Conservation (phyloP, 1,139 yeast species). For the Groenewaldozyma sp. region DNA sequence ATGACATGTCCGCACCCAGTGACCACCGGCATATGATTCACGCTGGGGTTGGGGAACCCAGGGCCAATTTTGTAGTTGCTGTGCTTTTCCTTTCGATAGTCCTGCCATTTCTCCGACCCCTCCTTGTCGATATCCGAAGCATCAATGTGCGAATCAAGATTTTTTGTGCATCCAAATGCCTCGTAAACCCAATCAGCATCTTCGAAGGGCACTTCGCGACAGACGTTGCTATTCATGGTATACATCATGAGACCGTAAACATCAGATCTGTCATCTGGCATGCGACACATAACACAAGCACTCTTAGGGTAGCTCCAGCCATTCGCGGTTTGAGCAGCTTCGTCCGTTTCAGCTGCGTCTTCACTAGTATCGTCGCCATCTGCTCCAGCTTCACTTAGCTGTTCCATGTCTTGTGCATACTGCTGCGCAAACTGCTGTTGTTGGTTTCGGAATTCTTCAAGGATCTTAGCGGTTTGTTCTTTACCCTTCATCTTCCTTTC, state of each 20-base stretch:
- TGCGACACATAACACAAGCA: slow-evolving; percentile 82
- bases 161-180: slow-evolving; percentile 48
- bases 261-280: slow-evolving; percentile 60
- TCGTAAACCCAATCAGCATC: slow-evolving; percentile 58
- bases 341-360: slow-evolving; percentile 24
- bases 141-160: slow-evolving; percentile 34
- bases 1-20: slow-evolving; percentile 93
- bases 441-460: slow-evolving; percentile 61
- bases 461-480: slow-evolving; percentile 59
- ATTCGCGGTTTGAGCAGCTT: slow-evolving; percentile 29
- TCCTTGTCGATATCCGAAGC: slow-evolving; percentile 27
- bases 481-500: slow-evolving; percentile 61
- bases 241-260: slow-evolving; percentile 68
- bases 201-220: slow-evolving; percentile 55
- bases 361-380: slow-evolving; percentile 30
- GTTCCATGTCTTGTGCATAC: slow-evolving; percentile 28
- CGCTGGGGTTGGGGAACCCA: slow-evolving; percentile 45
- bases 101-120: slow-evolving; percentile 32
- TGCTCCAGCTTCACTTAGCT: slow-evolving; percentile 24
- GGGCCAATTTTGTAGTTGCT: slow-evolving; percentile 53
- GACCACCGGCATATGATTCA: slow-evolving; percentile 41
- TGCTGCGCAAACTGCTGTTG: slow-evolving; percentile 56
- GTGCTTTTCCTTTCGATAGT: slow-evolving; percentile 31
- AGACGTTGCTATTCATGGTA: slow-evolving; percentile 50
- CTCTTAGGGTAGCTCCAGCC: slow-evolving; percentile 72